Base-by-base conservation (phyloP, 345 rosid genomes). In the Brassica incana region DNA sequence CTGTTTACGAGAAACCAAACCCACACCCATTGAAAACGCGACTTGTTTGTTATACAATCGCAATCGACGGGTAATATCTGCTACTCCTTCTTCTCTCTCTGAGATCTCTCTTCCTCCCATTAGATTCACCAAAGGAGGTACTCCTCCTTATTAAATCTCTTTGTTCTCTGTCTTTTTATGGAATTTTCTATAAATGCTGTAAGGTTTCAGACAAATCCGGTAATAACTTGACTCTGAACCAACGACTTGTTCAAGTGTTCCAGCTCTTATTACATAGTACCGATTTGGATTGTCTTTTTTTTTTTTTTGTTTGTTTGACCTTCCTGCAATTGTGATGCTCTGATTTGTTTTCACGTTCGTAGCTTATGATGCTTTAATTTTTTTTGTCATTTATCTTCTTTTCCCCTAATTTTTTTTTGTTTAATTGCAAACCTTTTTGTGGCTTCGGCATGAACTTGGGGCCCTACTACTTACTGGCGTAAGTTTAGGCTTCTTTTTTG, bases 111-210 rank as follows among this genome's bases (percentile, higher is more conserved):
- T 40, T 40, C 23, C 65, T 33, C 73, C 74, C 38, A 48, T 69
- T 75, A 82, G 79, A 74, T 82, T 77, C 76, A 62, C 72, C 67
- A 29, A 68, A 73, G 83, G 81, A 70, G 84, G 82, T 83, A 74
- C 65, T 27, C 45, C 50, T 20, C 38, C 43, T 40, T 30, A 12
- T n/a, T 65, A 23, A 23, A 23, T 23, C 25, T 38, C 35, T 69
- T 25, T 36, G 5, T 10, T n/a, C 35, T 12, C 40, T 29, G 52
- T 52, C 58, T 52, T 52, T 52, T n/a, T 14, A 27, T 79, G 33
- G 58, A 68, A 54, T 30, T 43, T 71, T 75, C 14, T 40, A 3
- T 43, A 52, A 81, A 75, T 81, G 76, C 77, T 62, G 69, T 78
- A 77, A 58, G 66, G 59, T 54, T 75, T 79, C 65, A 15, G 72